Evolutionary conservation across 1,284 basidiomycete species (phyloP), one percentile per base, ranked within the genome.

Genomic region (Sparassis latifolia): DNA sequence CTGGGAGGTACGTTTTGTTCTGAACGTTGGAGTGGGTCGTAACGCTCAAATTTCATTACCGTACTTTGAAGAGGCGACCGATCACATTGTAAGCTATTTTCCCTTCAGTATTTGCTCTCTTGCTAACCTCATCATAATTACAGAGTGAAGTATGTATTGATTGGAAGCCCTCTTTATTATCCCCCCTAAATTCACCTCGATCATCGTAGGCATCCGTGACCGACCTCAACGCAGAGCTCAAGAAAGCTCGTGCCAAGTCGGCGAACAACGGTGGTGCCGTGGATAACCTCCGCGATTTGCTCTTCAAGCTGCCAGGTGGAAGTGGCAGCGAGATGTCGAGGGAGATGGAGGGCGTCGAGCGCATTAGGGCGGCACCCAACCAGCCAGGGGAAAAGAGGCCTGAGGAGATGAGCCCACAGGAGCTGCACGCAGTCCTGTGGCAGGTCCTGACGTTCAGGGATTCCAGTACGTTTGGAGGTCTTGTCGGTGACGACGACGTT

Each of bases 401-500:
- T 0, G 79, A 86, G 55, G 80, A 87, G 42, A 91, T 97, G 92
- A 84, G 72, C 49, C 92, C 94, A 1, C 89, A 95, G 66, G 92
- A 97, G 67, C 64, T 96, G 53, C 88, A 95, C 67, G 71, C 80
- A 2, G 81, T 83, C 2, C 69, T 96, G 10, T 96, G 92, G 92
- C 82, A 90, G 68, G 83, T 97, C 9, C 69, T 97, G 61, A 83
- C 77, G 43, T 94, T 95, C 69, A 78, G 92, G 47, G 94, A 97
- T 69, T 62, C 61, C 9, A 64, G 66, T 68, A 27, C 32, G 63
- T 55, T 5, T 4, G 4, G 27, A 6, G 7, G 28, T 33, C 3
- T 33, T 10, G 27, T 32, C 20, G 29, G 35, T 33, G 4, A 10
- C 30, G 40, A 5, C 31, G 9, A 44, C 7, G 10, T 27, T 37